Conservation (phyloP, 345 rosid species). For the Rhizophora apiculata region DNA sequence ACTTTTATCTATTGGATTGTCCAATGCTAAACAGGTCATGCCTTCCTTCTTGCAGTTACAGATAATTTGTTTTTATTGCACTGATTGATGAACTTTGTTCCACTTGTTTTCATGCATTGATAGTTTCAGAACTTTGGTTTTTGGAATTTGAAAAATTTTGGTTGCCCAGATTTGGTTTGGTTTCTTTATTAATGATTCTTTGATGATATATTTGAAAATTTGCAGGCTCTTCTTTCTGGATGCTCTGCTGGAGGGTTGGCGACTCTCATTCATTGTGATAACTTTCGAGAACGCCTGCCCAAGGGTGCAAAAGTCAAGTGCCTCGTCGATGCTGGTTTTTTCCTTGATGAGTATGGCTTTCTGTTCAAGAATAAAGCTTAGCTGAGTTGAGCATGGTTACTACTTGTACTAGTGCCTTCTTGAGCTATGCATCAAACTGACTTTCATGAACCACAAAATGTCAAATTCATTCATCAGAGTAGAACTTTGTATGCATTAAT, state of each 20-base stretch:
- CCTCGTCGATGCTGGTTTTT: constrained; percentile 89
- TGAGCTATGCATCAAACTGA: too few relatives aligned
- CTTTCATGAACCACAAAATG: too few relatives aligned
- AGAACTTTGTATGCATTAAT: constrained; percentile 3
- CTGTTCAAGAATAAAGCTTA: not conserved
- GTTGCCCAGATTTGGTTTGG: not conserved
- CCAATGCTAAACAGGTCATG: constrained; percentile 60
- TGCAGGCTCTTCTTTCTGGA: constrained; percentile 87
- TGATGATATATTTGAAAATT: constrained; percentile 8
- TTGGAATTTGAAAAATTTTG: not conserved
- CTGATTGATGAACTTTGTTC: not conserved
- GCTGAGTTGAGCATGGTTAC: too few relatives aligned
- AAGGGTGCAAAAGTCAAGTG: constrained; percentile 73
- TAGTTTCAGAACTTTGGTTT: not conserved
- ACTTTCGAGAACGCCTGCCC: constrained; percentile 60
- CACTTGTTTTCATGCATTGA: not conserved
- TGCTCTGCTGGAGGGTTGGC: constrained; percentile 99
- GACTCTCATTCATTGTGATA: constrained; percentile 78
- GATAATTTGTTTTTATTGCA: not conserved
- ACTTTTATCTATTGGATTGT: constrained; percentile 66
- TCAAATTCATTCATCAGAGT: too few relatives aligned
- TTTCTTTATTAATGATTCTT: not conserved
- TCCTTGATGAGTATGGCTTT: constrained; percentile 81
- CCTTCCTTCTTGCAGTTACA: not conserved
- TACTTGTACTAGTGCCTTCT: too few relatives aligned